Conservation (phyloP, 2,329 filamentous ascomycete genomes). For the Botrytis elliptica region DNA sequence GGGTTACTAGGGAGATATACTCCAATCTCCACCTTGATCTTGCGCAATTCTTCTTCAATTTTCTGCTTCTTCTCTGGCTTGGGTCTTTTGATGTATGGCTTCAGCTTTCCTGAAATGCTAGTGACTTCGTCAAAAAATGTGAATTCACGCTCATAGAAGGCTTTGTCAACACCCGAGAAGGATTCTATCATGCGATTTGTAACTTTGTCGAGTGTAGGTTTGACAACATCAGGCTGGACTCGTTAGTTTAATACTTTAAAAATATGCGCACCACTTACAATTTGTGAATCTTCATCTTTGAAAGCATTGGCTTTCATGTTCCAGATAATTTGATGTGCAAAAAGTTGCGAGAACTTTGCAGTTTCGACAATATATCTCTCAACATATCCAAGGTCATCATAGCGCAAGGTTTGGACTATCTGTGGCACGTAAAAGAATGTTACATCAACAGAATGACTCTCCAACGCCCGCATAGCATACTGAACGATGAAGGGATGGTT, state of each 20-base stretch:
- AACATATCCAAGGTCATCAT: conserved; percentile 90
- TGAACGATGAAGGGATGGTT: conserved; percentile 93
- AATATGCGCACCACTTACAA: conserved; percentile 53
- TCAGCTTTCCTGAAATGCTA: conserved; percentile 89
- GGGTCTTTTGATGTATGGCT: conserved; percentile 84
- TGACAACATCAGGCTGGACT: conserved; percentile 76
- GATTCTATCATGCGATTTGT: conserved; percentile 79
- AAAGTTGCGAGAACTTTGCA: conserved; percentile 94
- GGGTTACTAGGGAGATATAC: conserved; percentile 97
- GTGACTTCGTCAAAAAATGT: conserved; percentile 98
- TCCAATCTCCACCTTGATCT: conserved; percentile 94
- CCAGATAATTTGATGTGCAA: conserved; percentile 99
- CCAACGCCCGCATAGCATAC: conserved; percentile 92
- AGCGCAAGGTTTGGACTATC: conserved; percentile 91
- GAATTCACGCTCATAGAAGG: conserved; percentile 93
- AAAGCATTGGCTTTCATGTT: conserved; percentile 99
- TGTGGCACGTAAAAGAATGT: conserved; percentile 99
- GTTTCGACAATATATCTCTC: conserved; percentile 97
- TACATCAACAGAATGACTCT: conserved; percentile 92
- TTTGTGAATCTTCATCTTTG: conserved; percentile 90
- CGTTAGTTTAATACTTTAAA: conserved; percentile 22
- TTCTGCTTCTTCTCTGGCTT: conserved; percentile 99
- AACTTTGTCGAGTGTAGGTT: conserved; percentile 89
- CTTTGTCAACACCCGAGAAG: conserved; percentile 75
- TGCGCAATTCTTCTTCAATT: conserved; percentile 96